Evolutionary conservation across 2,329 filamentous ascomycete genomes (phyloP), one percentile per base, ranked within the genome.

Genomic region (Colletotrichum sp.): DNA sequence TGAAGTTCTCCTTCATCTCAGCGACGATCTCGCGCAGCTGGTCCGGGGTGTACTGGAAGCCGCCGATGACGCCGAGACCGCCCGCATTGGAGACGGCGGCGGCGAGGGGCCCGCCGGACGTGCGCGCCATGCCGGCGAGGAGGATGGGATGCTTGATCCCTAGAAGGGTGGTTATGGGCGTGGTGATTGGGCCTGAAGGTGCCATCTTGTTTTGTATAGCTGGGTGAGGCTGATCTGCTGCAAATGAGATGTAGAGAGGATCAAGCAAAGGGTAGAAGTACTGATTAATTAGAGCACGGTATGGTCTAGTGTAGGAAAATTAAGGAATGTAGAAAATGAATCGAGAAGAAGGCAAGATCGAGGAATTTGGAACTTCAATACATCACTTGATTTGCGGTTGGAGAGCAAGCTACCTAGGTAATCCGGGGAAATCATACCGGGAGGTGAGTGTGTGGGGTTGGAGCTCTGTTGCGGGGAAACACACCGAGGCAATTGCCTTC

Each of bases 111-210:
- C 94, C 95, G 76, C 94, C 93, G 0, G 95, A 96, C 12, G 95
- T 95, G 77, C 94, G 92, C 3, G 96, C 96, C 96, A 99, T 99
- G 81, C 96, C 96, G 39, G 96, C 96, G 24, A 98, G 94, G 79
- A 98, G 88, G 84, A 99, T 93, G 55, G 96, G 96, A 86, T 98
- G 96, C 79, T 93, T 89, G 85, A 98, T 98, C 28, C 92, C 91
- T 68, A 98, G 91, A 68, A 98, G 92, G 71, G 89, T 89, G 78
- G 94, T 96, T 49, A 98, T 90, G 3, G 95, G 95, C 13, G 95
- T 98, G 75, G 91, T 91, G 80, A 97, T 93, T 76, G 92, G 89
- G 63, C 88, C 88, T 63, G 83, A 73, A 24, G 85, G 79, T 71
- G 86, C 82, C 86, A 89, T 89, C 44, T 68, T 83, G 49, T 16